Conservation (phyloP, 2,329 filamentous ascomycete species). For the Ophiostoma fasciatum region DNA sequence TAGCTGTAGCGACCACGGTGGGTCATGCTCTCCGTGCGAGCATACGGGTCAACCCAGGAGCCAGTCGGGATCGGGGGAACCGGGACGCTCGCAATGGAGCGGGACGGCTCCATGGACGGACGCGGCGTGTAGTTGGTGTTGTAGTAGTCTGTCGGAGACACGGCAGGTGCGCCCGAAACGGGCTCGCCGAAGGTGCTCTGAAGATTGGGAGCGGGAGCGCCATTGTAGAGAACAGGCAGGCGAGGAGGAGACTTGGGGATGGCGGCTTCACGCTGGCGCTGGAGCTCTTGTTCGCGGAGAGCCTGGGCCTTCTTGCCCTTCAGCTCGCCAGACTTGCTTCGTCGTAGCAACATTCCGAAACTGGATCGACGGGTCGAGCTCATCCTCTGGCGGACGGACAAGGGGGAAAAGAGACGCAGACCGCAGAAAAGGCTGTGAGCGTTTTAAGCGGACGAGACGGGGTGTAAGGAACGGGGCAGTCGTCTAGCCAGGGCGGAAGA, state of each 20-base stretch:
- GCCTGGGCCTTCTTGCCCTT: slow-evolving; percentile 47
- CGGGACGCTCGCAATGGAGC: slow-evolving; percentile 28
- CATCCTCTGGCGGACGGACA: slow-evolving; percentile 19
- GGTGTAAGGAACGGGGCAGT: too few species aligned
- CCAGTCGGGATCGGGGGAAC: slow-evolving; percentile 46
- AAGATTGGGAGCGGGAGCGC: slow-evolving; percentile 29
- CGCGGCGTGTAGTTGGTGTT: slow-evolving; percentile 21
- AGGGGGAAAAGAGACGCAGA: not conserved
- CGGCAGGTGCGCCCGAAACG: slow-evolving; percentile 23
- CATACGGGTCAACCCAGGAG: slow-evolving; percentile 59
- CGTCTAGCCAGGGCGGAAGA: too few species aligned
- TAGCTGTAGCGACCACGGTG: slow-evolving; percentile 94
- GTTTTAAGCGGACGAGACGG: not conserved
- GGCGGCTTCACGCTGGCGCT: slow-evolving; percentile 33
- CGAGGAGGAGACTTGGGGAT: slow-evolving; percentile 33
- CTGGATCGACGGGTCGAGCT: slow-evolving; percentile 26
- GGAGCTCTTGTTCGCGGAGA: slow-evolving; percentile 32
- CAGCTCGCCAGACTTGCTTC: slow-evolving; percentile 53
- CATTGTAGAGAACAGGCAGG: slow-evolving; percentile 37
- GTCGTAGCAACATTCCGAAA: slow-evolving; percentile 47
- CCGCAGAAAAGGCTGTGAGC: not conserved
- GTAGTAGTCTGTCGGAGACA: slow-evolving; percentile 7
- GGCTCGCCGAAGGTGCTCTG: slow-evolving; percentile 39
- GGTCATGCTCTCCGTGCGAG: slow-evolving; percentile 85
- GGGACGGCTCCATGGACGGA: slow-evolving; percentile 38